Conservation (phyloP, 192 early-diverging fungal species). For the Piromyces sp. region DNA sequence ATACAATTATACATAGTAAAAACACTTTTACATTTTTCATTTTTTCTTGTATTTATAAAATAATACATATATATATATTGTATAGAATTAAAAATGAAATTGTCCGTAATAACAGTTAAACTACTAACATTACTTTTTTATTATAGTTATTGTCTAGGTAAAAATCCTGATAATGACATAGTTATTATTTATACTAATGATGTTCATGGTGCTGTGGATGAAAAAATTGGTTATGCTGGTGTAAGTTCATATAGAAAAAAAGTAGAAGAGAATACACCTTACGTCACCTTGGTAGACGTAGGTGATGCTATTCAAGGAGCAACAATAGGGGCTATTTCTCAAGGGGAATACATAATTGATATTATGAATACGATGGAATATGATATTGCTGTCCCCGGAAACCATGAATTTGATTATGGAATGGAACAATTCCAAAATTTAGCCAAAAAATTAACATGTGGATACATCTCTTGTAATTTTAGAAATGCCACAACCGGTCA, state of each 20-base stretch:
- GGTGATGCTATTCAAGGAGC: background rate
- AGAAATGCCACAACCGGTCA: background rate
- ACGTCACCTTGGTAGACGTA: background rate
- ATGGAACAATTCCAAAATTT: background rate
- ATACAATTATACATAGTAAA: no score
- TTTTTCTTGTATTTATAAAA: no score
- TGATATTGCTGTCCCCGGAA: background rate
- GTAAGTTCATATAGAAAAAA: background rate
- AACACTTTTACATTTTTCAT: no score
- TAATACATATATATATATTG: no score
- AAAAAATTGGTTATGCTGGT: background rate
- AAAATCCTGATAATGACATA: background rate
- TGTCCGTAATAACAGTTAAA: no score
- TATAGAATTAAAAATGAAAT: no score
- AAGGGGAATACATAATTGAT: background rate
- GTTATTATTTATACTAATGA: background rate
- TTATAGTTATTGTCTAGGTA: no score
- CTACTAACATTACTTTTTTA: no score
- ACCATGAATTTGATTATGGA: background rate
- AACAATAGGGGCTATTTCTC: background rate
- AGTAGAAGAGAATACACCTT: background rate
- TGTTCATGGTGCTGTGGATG: background rate
- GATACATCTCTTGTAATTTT: background rate
- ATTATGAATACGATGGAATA: background rate
- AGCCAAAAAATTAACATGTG: background rate